phyloP scores from a whole-genome alignment of 1,139 yeast species.

The Yamadazyma sp. region DNA sequence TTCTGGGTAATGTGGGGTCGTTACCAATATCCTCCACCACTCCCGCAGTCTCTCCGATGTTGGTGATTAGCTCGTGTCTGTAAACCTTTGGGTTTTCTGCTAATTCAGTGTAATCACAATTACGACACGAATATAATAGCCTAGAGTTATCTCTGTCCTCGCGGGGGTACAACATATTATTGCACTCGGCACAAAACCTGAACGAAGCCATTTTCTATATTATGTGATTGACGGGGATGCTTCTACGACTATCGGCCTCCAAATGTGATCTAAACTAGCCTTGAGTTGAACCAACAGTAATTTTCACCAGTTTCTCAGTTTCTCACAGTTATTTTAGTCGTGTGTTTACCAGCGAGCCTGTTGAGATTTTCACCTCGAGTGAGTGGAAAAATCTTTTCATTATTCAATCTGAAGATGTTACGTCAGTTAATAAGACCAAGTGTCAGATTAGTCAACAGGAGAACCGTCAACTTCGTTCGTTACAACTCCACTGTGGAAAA shows the following conservation, averaged over 20 bases:
- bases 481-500: slow-evolving; percentile 52
- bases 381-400: slow-evolving; percentile 2
- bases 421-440: slow-evolving; percentile 43
- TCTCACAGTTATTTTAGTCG: too few species aligned
- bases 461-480: slow-evolving; percentile 27
- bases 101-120: slow-evolving; percentile 89
- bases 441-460: slow-evolving; percentile 31
- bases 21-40: slow-evolving; percentile 94
- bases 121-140: slow-evolving; percentile 88
- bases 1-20: slow-evolving; percentile 94
- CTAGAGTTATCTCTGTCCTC: slow-evolving; percentile 80
- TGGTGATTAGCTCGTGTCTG: slow-evolving; percentile 88
- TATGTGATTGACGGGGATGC: slow-evolving; percentile 5
- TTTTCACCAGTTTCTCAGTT: too few species aligned
- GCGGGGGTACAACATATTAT: slow-evolving; percentile 97
- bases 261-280: too few species aligned
- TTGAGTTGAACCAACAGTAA: too few species aligned
- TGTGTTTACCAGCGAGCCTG: too few species aligned
- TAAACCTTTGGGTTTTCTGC: slow-evolving; percentile 90
- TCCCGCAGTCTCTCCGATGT: slow-evolving; percentile 94
- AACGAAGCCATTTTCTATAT: slow-evolving; percentile 69
- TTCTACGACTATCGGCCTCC: too few species aligned
- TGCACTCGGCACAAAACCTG: slow-evolving; percentile 91
- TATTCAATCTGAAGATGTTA: slow-evolving; percentile 18
- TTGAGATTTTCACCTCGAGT: too few species aligned